Evolutionary conservation across 805 yeast species (phyloP).

Genomic region (Isabelozyma gotoi): DNA sequence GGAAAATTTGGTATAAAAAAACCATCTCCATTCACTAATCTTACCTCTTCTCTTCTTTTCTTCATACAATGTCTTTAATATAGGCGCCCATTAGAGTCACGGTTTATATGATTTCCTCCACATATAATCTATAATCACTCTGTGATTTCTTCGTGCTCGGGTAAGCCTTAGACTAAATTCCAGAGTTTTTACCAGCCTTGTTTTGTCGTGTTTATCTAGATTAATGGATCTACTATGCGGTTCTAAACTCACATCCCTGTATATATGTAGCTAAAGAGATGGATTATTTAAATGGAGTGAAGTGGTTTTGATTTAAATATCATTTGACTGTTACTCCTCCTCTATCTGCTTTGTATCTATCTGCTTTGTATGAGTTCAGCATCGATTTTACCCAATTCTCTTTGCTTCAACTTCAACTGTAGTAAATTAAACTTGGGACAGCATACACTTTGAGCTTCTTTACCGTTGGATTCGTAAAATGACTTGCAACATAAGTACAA

Average conservation of each 20-base stretch:
- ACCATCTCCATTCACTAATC: neutral
- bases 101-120: constrained; percentile 49
- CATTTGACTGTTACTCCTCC: no score
- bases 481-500: constrained; percentile 73
- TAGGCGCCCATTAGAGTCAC: constrained; percentile 89
- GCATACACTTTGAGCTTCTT: constrained; percentile 62
- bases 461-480: constrained; percentile 63
- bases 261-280: neutral
- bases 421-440: constrained; percentile 74
- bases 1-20: neutral
- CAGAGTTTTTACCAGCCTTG: constrained; percentile 49
- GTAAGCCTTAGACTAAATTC: constrained; percentile 75
- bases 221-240: constrained; percentile 61
- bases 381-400: constrained; percentile 56
- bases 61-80: constrained; percentile 43
- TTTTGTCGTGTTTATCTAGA: constrained; percentile 53
- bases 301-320: no score
- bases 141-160: constrained; percentile 82
- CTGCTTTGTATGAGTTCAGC: constrained; percentile 34
- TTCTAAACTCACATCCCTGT: constrained; percentile 61
- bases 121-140: constrained; percentile 46
- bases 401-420: constrained; percentile 62
- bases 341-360: no score
- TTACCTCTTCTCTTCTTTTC: constrained; percentile 17
- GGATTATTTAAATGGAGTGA: no score